These are phyloP conservation scores for Serendipita vermifera DNA, from an alignment of 768 basidiomycete genomes.

Conservation along the genomic window DNA sequence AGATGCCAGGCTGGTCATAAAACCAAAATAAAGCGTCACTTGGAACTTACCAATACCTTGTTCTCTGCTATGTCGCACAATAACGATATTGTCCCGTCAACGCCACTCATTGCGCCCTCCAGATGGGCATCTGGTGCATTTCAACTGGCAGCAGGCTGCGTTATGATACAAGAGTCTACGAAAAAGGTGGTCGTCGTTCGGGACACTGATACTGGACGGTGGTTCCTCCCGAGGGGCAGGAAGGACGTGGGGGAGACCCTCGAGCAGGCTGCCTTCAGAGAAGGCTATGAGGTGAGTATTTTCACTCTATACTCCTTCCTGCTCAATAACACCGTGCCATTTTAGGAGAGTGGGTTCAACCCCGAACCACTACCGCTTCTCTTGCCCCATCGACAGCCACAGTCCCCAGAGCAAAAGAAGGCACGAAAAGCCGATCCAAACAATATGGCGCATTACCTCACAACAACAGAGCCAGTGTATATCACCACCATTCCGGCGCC, in stretches of 20 bases:
- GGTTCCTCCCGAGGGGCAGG: conserved; percentile 51
- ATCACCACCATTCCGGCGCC: conserved; percentile 5
- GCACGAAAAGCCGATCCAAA: background rate
- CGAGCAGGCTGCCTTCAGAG: conserved; percentile 45
- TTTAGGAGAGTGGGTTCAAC: background rate
- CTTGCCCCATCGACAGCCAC: conserved; percentile 8
- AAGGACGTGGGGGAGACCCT: conserved; percentile 55
- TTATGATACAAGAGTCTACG: conserved; percentile 47
- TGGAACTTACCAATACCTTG: too few species aligned
- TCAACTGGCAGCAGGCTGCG: conserved; percentile 48
- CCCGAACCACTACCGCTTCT: conserved; percentile 4
- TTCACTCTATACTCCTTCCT: too few species aligned
- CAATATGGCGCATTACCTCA: background rate
- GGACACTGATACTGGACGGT: conserved; percentile 29
- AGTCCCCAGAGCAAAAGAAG: background rate
- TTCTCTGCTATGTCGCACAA: too few species aligned
- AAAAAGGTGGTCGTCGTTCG: conserved; percentile 40
- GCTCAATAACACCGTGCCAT: background rate
- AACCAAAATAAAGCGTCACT: too few species aligned
- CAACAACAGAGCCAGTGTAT: conserved; percentile 13
- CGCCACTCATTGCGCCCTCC: background rate
- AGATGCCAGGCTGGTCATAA: too few species aligned
- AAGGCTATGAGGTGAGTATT: conserved; percentile 54
- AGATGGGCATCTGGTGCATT: conserved; percentile 30
- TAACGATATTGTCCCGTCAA: too few species aligned